These are phyloP conservation scores for Fonsecaea monophora DNA, from an alignment of 2,329 filamentous ascomycete species.

Conservation along the genomic window DNA sequence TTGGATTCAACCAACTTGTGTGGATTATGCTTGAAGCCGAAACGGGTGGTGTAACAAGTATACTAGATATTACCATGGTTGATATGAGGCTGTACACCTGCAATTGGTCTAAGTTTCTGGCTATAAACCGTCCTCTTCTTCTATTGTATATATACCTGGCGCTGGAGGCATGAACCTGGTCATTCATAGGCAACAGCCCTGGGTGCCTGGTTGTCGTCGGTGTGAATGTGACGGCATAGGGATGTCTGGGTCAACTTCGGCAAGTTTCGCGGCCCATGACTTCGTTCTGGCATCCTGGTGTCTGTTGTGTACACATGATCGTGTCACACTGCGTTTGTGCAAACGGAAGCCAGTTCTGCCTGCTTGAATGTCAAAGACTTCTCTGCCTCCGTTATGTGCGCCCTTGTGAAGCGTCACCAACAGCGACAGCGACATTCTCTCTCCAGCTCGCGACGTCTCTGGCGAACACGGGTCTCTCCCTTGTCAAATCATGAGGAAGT, in stretches of 20 bases:
- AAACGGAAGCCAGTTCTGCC: constrained; percentile 1
- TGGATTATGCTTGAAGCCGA: too few relatives aligned
- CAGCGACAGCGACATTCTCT: background rate
- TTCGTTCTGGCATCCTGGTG: background rate
- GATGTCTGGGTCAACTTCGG: constrained; percentile 16
- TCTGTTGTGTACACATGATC: constrained; percentile 13
- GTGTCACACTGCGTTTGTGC: constrained; percentile 7
- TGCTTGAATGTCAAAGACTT: background rate
- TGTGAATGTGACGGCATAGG: background rate
- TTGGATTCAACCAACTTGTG: too few relatives aligned
- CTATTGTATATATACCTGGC: too few relatives aligned
- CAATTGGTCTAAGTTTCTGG: background rate
- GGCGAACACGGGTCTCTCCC: background rate
- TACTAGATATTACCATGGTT: background rate
- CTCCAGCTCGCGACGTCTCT: background rate
- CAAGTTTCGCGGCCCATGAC: background rate
- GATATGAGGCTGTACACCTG: background rate
- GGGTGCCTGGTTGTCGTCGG: background rate
- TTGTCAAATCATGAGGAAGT: constrained; percentile 36
- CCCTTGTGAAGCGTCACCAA: background rate
- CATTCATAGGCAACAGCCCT: background rate
- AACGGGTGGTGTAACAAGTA: too few relatives aligned
- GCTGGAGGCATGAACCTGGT: background rate
- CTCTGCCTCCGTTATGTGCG: background rate
- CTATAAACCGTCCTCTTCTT: background rate